Evolutionary conservation across 2,329 filamentous ascomycete species (phyloP).

Genomic region (Rhytidhysteron rufulum): DNA sequence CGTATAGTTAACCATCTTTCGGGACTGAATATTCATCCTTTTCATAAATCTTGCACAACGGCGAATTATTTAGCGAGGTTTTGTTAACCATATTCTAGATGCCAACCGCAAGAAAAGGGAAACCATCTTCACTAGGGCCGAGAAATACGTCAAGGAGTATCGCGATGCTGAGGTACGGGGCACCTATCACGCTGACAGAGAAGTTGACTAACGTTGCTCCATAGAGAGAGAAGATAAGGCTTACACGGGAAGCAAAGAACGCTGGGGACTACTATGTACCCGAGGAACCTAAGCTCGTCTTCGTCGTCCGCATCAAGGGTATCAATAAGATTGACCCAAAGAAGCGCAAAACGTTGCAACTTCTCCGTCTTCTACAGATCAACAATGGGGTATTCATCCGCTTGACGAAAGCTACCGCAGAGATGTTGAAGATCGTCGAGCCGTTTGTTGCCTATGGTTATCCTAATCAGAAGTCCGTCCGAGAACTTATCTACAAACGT

Average conservation of each 20-base stretch:
- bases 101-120: slow-evolving; percentile 98
- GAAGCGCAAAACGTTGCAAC: slow-evolving; percentile 99
- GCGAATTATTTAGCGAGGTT: no score
- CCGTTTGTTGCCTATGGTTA: slow-evolving; percentile 99
- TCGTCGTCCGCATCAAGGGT: slow-evolving; percentile 99
- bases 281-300: slow-evolving; percentile 93
- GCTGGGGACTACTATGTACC: slow-evolving; percentile 91
- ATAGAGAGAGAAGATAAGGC: slow-evolving; percentile 90
- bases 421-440: slow-evolving; percentile 99
- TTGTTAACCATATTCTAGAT: slow-evolving; percentile 57
- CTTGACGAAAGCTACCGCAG: slow-evolving; percentile 92
- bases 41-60: slow-evolving; percentile 19
- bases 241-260: slow-evolving; percentile 83
- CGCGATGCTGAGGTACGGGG: slow-evolving; percentile 68
- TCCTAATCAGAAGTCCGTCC: slow-evolving; percentile 98
- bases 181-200: no score
- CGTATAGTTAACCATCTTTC: slow-evolving; percentile 99
- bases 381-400: slow-evolving; percentile 99
- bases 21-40: slow-evolving; percentile 70
- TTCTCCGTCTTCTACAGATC: slow-evolving; percentile 99
- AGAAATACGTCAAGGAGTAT: slow-evolving; percentile 99
- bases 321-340: slow-evolving; percentile 99
- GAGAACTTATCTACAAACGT: slow-evolving; percentile 97
- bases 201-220: not conserved
- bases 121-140: slow-evolving; percentile 99